Percentiles rank a stretch among this genome's conserved stretches.
Evolutionary conservation across 169 alveolate species (phyloP).

Genomic region (Eimeria brunetti): DNA sequence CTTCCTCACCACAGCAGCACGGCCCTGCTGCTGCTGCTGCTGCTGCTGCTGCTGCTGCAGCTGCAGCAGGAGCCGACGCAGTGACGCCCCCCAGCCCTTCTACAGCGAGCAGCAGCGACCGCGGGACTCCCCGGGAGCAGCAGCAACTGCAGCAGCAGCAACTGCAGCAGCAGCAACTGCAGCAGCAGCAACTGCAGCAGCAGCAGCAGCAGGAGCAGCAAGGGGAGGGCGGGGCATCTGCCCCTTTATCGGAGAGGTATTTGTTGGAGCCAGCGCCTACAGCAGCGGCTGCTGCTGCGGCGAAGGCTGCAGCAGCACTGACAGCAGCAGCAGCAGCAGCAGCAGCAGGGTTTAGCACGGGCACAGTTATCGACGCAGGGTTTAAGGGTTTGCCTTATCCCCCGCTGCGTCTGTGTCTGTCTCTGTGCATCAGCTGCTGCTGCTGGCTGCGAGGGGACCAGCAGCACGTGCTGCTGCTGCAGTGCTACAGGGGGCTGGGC

Average conservation of each 20-base stretch:
- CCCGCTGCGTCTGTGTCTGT: slow-evolving; percentile 46
- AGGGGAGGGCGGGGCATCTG: background rate
- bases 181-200: background rate
- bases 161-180: background rate
- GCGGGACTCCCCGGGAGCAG: slow-evolving; percentile 28
- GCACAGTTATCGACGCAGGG: slow-evolving; percentile 48
- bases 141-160: slow-evolving; percentile 39
- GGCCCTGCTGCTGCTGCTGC: background rate
- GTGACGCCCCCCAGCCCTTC: slow-evolving; percentile 5
- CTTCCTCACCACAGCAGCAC: background rate
- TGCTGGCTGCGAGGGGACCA: slow-evolving; percentile 49
- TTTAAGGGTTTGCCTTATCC: slow-evolving; percentile 72
- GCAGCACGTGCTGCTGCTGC: slow-evolving; percentile 64
- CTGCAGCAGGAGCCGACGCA: background rate
- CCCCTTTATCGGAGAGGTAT: background rate
- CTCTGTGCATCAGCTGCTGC: slow-evolving; percentile 54
- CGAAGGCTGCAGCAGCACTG: background rate
- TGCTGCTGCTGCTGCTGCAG: slow-evolving; percentile 13
- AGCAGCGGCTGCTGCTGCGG: background rate
- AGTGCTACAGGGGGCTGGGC: slow-evolving; percentile 36
- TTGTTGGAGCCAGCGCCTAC: background rate
- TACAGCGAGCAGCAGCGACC: slow-evolving; percentile 36
- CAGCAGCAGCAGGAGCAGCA: background rate
- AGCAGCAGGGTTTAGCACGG: slow-evolving; percentile 55
- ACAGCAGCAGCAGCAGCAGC: slow-evolving; percentile 29